Evolutionary conservation across 1,139 yeast species (phyloP).

Genomic region (Protomyces lactucae-debilis): DNA sequence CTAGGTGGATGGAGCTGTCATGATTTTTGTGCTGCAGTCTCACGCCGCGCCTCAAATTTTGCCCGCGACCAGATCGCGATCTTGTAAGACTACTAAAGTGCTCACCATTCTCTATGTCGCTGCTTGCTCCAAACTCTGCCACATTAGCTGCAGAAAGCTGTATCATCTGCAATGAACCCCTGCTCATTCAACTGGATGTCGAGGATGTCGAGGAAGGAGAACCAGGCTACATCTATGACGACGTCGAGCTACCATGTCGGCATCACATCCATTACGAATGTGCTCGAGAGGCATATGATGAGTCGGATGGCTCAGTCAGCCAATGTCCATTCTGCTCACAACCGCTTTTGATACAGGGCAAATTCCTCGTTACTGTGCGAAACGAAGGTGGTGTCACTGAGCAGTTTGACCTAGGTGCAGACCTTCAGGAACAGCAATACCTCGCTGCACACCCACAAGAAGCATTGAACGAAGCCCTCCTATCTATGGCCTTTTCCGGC

Average conservation of each 20-base stretch:
- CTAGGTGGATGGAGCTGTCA: no score
- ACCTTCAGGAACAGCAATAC: slow-evolving; percentile 31
- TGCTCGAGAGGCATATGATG: slow-evolving; percentile 28
- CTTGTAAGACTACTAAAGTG: no score
- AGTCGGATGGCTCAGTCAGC: slow-evolving; percentile 22
- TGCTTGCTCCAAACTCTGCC: background rate
- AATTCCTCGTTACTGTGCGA: slow-evolving; percentile 31
- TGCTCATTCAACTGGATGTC: slow-evolving; percentile 12
- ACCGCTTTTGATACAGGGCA: slow-evolving; percentile 25
- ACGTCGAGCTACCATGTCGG: slow-evolving; percentile 30
- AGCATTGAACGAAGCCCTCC: slow-evolving; percentile 30
- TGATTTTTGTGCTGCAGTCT: no score
- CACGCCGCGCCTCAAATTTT: no score
- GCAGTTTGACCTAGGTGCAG: slow-evolving; percentile 32
- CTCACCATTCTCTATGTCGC: background rate
- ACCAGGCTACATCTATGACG: slow-evolving; percentile 27
- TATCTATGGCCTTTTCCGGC: slow-evolving; percentile 33
- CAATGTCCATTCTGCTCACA: slow-evolving; percentile 33
- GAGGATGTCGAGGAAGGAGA: slow-evolving; percentile 3
- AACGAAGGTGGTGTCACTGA: slow-evolving; percentile 33
- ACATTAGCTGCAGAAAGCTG: slow-evolving; percentile 7
- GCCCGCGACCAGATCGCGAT: no score
- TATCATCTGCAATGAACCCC: slow-evolving; percentile 18
- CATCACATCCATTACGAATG: slow-evolving; percentile 35
- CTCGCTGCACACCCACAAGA: slow-evolving; percentile 28